Conservation (phyloP, 176 grass and related monocot genomes). For the Juncus inflexus region DNA sequence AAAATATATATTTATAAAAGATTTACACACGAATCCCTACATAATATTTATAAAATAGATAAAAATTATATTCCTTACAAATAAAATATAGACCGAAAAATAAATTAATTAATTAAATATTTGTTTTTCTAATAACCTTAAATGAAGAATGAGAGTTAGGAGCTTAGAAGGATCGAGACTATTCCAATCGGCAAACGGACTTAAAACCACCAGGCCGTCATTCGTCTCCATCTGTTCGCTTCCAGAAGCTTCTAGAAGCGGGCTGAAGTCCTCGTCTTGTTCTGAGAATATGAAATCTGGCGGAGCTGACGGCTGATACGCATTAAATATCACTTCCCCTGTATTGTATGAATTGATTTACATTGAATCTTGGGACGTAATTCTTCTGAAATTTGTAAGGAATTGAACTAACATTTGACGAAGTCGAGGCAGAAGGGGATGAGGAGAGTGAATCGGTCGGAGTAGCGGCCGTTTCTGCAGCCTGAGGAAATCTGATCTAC, state of each 20-base stretch:
- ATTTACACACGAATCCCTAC: no score
- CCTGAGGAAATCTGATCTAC: conserved; percentile 75
- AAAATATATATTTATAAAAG: no score
- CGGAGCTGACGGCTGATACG: conserved; percentile 49
- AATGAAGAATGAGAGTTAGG: conserved; percentile 39
- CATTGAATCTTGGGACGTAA: conserved; percentile 4
- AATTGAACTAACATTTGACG: conserved; percentile 59
- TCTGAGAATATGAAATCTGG: conserved; percentile 73
- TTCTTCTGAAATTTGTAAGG: neutral
- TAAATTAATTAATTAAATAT: no score
- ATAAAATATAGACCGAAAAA: no score
- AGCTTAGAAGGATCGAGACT: conserved; percentile 42
- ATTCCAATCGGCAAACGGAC: conserved; percentile 62
- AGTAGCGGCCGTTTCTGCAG: conserved; percentile 47
- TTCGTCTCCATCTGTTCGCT: conserved; percentile 14
- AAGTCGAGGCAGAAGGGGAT: conserved; percentile 98
- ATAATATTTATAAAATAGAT: no score
- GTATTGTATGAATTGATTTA: conserved; percentile 7
- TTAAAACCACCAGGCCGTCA: conserved; percentile 30
- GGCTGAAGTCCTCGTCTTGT: conserved; percentile 67
- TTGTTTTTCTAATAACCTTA: neutral
- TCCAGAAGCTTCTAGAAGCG: conserved; percentile 33
- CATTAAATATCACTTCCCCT: conserved; percentile 94
- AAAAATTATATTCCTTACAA: no score
- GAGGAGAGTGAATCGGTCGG: conserved; percentile 73